Evolutionary conservation across 139 green algal genomes (phyloP), one percentile per base, ranked within the genome.

Genomic region (Micractinium conductrix): DNA sequence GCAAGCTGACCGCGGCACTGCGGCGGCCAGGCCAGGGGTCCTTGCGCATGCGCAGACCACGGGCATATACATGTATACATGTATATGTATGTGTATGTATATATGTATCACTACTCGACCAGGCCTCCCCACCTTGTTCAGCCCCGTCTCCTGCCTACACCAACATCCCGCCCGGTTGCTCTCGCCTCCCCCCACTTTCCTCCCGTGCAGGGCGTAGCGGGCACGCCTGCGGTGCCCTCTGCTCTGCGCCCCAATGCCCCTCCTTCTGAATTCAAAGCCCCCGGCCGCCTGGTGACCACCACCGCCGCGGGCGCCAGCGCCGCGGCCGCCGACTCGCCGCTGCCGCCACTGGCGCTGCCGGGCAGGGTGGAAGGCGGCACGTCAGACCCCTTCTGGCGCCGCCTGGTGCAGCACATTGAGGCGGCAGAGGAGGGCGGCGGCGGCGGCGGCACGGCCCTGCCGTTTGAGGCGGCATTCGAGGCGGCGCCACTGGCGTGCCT

Each of bases 301-400:
- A 89, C 70, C n/a, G 70, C 82, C 26, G 70, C 85, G 12, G 80
- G 60, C 40, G 71, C 65, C 40, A 28, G 28, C 42, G 70, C 42
- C 26, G 69, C 69, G 38, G 40, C 42, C 43, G 30, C 35, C 28
- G 28, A 21, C 28, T 30, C 42, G 24, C 70, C 42, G 2, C 19
- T 53, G 7, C 84, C 58, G 58, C 43, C 58, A 26, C 65, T 87
- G 63, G 30, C 44, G 24, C 58, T 90, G 78, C 63, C 50, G 2
- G 69, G 42, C 0, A 33, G 48, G 4, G 35, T 90, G 14, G n/a
- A n/a, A n/a, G 69, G 62, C 42, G 78, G 87, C 62, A 85, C 87
- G 2, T 42, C 70, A 8, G 87, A 90, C 58, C 70, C 82, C 4
- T 90, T 81, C 62, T 90, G 87, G 87, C 63, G 70, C 4, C 22